Conservation (phyloP, 108 stramenopile species). For the Cyclotella kingstonii region DNA sequence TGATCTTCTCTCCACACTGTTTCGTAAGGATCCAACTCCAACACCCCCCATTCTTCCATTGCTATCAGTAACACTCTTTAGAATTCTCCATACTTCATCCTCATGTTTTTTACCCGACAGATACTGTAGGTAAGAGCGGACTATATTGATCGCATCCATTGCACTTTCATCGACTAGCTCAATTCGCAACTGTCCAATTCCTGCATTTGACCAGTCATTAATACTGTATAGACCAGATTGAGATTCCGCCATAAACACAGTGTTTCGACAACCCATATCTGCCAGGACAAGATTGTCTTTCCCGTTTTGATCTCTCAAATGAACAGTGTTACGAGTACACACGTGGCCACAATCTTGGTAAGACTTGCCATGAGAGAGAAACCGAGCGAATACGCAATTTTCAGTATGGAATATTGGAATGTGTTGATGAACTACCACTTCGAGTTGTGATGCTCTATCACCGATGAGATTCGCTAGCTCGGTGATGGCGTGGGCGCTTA, state of each 20-base stretch:
- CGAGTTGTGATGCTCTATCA: constrained; percentile 40
- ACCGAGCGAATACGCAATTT: constrained; percentile 78
- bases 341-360: constrained; percentile 80
- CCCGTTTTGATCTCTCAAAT: constrained; percentile 68
- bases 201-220: constrained; percentile 54
- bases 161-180: constrained; percentile 74
- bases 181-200: constrained; percentile 53
- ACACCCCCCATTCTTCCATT: constrained; percentile 62
- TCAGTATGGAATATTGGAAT: constrained; percentile 81
- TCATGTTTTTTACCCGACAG: constrained; percentile 35
- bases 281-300: constrained; percentile 76
- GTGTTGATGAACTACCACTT: constrained; percentile 69
- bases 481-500: constrained; percentile 58
- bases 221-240: constrained; percentile 53
- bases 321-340: constrained; percentile 70
- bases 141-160: constrained; percentile 47
- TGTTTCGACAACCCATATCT: constrained; percentile 83
- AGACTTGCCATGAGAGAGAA: constrained; percentile 65
- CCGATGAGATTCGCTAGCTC: constrained; percentile 47
- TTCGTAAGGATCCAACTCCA: constrained; percentile 46
- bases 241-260: constrained; percentile 67
- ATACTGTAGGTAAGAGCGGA: constrained; percentile 44
- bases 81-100: constrained; percentile 38
- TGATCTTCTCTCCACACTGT: constrained; percentile 49
- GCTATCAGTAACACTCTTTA: constrained; percentile 50